A percentile compares a stretch with the other conserved stretches of the same genome.
Evolutionary conservation across 768 basidiomycete genomes (phyloP).

Genomic region (Termitomyces sp.): DNA sequence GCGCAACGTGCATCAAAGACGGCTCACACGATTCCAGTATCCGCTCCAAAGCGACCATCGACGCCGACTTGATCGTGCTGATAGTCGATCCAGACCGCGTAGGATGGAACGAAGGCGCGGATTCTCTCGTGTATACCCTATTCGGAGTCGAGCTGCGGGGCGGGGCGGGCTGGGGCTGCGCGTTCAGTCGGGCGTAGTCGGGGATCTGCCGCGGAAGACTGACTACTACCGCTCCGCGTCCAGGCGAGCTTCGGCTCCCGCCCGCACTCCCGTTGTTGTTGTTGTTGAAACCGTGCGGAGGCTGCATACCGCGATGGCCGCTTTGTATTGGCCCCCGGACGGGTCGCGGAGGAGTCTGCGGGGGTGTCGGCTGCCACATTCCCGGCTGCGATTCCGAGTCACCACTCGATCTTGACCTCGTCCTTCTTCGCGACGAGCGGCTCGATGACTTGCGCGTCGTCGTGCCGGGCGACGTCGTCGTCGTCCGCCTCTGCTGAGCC

Average conservation of each 20-base stretch:
- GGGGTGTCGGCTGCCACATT: conserved; percentile 19
- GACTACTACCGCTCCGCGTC: conserved; percentile 6
- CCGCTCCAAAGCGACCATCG: conserved; percentile 38
- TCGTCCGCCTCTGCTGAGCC: conserved; percentile 1
- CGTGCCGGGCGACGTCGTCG: not conserved
- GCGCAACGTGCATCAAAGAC: conserved; percentile 56
- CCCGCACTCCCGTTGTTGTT: not conserved
- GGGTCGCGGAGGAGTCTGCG: conserved; percentile 13
- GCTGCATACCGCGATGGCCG: not conserved
- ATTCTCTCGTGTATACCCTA: not conserved
- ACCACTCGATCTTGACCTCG: not conserved
- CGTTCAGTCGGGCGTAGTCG: not conserved
- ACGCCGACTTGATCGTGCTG: conserved; percentile 33
- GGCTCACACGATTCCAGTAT: conserved; percentile 61
- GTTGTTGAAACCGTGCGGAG: not conserved
- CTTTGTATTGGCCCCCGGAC: not conserved
- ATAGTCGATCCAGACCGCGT: conserved; percentile 36
- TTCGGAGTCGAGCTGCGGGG: conserved; percentile 16
- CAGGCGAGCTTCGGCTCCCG: conserved; percentile 3
- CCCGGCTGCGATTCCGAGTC: not conserved
- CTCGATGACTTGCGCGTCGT: conserved; percentile 7
- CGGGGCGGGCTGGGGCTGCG: conserved; percentile 5
- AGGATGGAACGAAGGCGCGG: conserved; percentile 26
- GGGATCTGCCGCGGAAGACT: conserved; percentile 6
- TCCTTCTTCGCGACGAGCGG: conserved; percentile 2